Evolutionary conservation across 1,139 yeast genomes (phyloP), one percentile per base, ranked within the genome.

Genomic region (Suhomyces yuchorum): DNA sequence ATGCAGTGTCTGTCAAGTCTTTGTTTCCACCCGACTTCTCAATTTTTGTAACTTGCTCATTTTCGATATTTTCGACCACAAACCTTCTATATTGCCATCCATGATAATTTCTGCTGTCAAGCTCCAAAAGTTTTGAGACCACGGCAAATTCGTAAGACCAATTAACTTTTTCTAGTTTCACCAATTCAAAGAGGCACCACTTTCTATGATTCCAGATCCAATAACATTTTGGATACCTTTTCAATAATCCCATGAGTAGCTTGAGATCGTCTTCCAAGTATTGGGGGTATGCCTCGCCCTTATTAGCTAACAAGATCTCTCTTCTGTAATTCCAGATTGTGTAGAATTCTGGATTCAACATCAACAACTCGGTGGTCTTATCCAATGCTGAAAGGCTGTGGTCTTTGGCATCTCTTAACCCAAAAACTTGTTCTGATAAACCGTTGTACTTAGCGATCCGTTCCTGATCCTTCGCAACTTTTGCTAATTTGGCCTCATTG

Each of bases 131-230:
- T 59, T 82, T 84, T 44, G 81, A 80, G 1, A 89, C 92, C 8
- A 90, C 75, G 1, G 66, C 75, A 56, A 93, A 68, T 61, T 93
- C 99, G 42, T 65, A 67, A 12, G 73, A 63, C 96, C 96, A 91
- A 48, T 85, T 71, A 8, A 77, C 78, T 40, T 48, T 51, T 4
- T 80, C 77, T 5, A 62, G 50, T 1, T 62, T 59, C 5, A 85
- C 82, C 42, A 82, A 71, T 50, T 75, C 71, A 46, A 78, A 74
- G 37, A 93, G 68, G 44, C 89, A 80, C 99, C 99, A 93, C 18
- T 80, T 70, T 28, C 99, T 76, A 64, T 93, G 98, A 59, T 86
- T 87, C 97, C 98, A 93, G 17, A 93, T 85, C 97, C 98, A 92
- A 63, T 93, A 93, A 34, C 92, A 88, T 63, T 93, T 93, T 2